phyloP scores from a whole-genome alignment of 805 yeast species.

The Candida broadrunensis region DNA sequence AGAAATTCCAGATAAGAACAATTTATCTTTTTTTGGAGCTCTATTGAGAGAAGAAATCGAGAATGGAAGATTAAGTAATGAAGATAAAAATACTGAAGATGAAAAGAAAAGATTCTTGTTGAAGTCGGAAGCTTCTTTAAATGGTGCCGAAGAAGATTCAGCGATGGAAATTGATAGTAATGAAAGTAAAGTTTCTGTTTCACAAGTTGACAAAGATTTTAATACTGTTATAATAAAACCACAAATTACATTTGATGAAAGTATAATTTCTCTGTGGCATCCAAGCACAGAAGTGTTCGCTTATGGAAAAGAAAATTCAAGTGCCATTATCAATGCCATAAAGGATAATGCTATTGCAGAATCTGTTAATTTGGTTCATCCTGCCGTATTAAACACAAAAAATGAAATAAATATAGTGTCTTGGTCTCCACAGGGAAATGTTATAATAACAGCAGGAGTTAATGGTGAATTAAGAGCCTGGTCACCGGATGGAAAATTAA shows the following conservation, averaged over 20 bases:
- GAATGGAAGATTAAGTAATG: constrained; percentile 7
- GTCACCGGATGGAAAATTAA: constrained; percentile 66
- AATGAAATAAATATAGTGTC: constrained; percentile 33
- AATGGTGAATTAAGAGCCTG: constrained; percentile 79
- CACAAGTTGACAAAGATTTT: constrained; percentile 6
- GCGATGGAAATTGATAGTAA: constrained; percentile 6
- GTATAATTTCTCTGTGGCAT: constrained; percentile 54
- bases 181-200: constrained; percentile 1
- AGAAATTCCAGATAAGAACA: constrained; percentile 11
- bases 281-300: constrained; percentile 51
- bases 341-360: constrained; percentile 24
- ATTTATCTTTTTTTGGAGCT: constrained; percentile 54
- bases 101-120: constrained; percentile 7
- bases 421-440: constrained; percentile 69
- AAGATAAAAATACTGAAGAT: constrained; percentile 1
- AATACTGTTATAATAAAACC: constrained; percentile 39
- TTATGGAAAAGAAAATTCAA: constrained; percentile 49
- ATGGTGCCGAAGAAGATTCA: constrained; percentile 2
- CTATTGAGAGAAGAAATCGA: constrained; percentile 41
- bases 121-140: constrained; percentile 7
- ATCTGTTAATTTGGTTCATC: constrained; percentile 28
- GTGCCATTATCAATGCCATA: constrained; percentile 44
- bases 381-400: constrained; percentile 12
- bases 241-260: constrained; percentile 35
- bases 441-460: constrained; percentile 60